These are phyloP conservation scores for Crithidia brevicula DNA, from an alignment of 208 protist genomes.

Conservation along the genomic window DNA sequence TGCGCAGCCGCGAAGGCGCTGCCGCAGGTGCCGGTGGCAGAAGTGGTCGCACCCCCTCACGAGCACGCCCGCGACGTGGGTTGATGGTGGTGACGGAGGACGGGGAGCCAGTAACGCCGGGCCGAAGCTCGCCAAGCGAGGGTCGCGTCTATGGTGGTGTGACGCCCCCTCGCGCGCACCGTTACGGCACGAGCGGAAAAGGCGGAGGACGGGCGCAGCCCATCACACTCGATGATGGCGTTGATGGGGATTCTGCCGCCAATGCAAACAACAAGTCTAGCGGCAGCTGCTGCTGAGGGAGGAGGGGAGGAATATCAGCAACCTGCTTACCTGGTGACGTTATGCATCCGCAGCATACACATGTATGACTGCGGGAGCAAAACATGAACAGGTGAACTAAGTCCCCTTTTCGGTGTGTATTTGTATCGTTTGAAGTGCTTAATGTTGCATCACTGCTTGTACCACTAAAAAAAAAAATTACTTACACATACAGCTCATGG, in stretches of 20 bases:
- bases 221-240: conserved; percentile 19
- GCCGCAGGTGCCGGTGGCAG: background rate
- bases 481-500: too few species aligned
- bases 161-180: conserved; percentile 27
- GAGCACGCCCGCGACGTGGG: conserved; percentile 37
- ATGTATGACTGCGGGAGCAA: too few species aligned
- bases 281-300: conserved; percentile 23
- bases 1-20: conserved; percentile 18
- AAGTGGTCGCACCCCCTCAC: conserved; percentile 1
- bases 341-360: too few species aligned
- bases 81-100: conserved; percentile 47
- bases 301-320: background rate
- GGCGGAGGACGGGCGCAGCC: background rate
- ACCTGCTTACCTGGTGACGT: too few species aligned
- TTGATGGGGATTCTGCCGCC: background rate
- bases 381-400: too few species aligned
- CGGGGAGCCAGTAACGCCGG: conserved; percentile 18
- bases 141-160: conserved; percentile 26
- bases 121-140: background rate
- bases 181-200: conserved; percentile 24
- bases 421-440: too few species aligned
- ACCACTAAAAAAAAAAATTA: too few species aligned
- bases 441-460: conserved; percentile 10
- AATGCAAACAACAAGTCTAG: background rate
- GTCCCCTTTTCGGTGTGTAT: too few species aligned